phyloP scores from a whole-genome alignment of 805 yeast species.

The Sugiyamaella lignohabitans region DNA sequence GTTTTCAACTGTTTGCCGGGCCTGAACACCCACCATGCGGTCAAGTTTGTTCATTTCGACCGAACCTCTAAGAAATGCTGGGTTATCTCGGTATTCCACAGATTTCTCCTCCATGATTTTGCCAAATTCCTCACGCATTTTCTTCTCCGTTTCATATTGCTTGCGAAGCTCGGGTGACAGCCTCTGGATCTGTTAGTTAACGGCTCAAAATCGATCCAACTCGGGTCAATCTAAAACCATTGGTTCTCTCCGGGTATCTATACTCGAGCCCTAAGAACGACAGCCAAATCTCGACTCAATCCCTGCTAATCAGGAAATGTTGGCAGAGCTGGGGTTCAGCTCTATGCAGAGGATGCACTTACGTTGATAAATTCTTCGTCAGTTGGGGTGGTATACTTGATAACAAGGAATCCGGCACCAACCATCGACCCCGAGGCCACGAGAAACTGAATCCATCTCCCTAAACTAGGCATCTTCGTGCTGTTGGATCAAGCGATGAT shows the following conservation, averaged over 20 bases:
- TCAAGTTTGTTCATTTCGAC: slow-evolving; percentile 26
- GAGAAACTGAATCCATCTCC: slow-evolving; percentile 24
- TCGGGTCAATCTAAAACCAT: too few species aligned
- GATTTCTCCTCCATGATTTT: slow-evolving; percentile 21
- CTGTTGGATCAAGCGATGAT: too few species aligned
- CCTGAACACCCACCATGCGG: slow-evolving; percentile 22
- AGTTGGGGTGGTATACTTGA: slow-evolving; percentile 73
- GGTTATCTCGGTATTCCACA: slow-evolving; percentile 21
- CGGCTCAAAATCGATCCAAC: not conserved
- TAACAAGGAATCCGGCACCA: slow-evolving; percentile 64
- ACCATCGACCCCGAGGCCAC: slow-evolving; percentile 60
- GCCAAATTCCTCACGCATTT: slow-evolving; percentile 15
- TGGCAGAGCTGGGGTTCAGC: too few species aligned
- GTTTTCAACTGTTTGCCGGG: slow-evolving; percentile 21
- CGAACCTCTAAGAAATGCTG: slow-evolving; percentile 29
- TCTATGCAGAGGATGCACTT: slow-evolving; percentile 6
- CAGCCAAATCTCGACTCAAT: too few species aligned
- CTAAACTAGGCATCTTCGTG: slow-evolving; percentile 15
- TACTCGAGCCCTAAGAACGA: not conserved
- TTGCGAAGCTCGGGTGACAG: slow-evolving; percentile 64
- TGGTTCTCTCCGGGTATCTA: too few species aligned
- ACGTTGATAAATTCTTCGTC: slow-evolving; percentile 68
- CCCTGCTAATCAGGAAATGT: too few species aligned
- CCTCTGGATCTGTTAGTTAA: slow-evolving; percentile 1
- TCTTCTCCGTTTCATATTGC: slow-evolving; percentile 40